Percentiles rank a stretch among this genome's conserved stretches.
Conservation (phyloP, 805 yeast species). For the Kuraishia piskuri region DNA sequence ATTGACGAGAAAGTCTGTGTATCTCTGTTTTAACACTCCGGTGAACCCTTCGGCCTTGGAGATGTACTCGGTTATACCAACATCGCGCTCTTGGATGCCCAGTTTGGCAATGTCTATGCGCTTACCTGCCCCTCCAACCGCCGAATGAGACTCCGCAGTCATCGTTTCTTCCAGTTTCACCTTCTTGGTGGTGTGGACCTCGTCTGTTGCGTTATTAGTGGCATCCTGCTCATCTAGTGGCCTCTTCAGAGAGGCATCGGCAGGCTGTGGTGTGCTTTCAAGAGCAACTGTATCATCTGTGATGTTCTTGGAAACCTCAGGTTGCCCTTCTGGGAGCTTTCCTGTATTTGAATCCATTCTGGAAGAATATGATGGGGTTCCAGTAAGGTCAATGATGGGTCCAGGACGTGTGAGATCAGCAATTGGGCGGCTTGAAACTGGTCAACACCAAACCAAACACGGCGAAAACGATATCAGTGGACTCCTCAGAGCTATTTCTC, state of each 20-base stretch:
- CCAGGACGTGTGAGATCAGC: background rate
- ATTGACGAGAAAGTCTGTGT: conserved; percentile 89
- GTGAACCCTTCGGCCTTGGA: conserved; percentile 53
- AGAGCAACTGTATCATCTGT: too few relatives aligned
- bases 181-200: background rate
- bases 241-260: background rate
- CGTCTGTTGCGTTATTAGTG: background rate
- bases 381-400: too few relatives aligned
- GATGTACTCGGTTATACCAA: conserved; percentile 75
- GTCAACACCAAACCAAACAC: background rate
- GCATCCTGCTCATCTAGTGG: background rate
- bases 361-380: too few relatives aligned
- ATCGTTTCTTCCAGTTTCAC: background rate
- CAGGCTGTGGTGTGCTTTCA: background rate
- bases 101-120: background rate
- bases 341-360: too few relatives aligned
- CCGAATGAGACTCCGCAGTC: too few relatives aligned
- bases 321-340: too few relatives aligned
- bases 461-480: background rate
- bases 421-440: too few relatives aligned
- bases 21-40: conserved; percentile 81
- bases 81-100: conserved; percentile 67
- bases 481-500: background rate
- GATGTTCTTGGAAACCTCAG: too few relatives aligned
- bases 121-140: too few relatives aligned